phyloP scores from a whole-genome alignment of 805 yeast genomes.

The Saturnispora hagleri region DNA sequence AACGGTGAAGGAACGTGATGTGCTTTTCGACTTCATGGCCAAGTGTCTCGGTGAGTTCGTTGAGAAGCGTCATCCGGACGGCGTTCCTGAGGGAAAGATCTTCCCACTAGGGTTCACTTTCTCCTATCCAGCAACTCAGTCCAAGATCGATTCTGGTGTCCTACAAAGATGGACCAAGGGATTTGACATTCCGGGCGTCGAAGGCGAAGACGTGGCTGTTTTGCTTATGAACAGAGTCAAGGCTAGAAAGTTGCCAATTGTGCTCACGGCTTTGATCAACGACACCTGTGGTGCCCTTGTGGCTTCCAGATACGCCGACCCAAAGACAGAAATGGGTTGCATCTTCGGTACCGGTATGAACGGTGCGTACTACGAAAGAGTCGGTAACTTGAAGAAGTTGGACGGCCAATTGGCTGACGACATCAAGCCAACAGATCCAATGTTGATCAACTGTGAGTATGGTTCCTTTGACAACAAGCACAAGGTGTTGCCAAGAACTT shows the following conservation, averaged over 20 bases:
- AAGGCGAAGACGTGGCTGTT: slow-evolving; percentile 92
- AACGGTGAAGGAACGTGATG: slow-evolving; percentile 65
- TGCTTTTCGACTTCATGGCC: slow-evolving; percentile 85
- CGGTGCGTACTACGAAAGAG: slow-evolving; percentile 89
- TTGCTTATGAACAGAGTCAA: slow-evolving; percentile 72
- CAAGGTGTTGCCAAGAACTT: slow-evolving; percentile 78
- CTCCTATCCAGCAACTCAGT: slow-evolving; percentile 84
- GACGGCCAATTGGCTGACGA: slow-evolving; percentile 64
- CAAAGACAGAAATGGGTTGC: slow-evolving; percentile 88
- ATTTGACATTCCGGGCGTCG: slow-evolving; percentile 89
- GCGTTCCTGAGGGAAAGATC: slow-evolving; percentile 40
- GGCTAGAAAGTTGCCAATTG: slow-evolving; percentile 64
- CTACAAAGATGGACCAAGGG: slow-evolving; percentile 99
- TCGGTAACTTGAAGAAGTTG: slow-evolving; percentile 71
- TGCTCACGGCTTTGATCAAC: slow-evolving; percentile 88
- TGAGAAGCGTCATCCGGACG: slow-evolving; percentile 58
- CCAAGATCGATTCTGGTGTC: slow-evolving; percentile 74
- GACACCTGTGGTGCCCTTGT: slow-evolving; percentile 97
- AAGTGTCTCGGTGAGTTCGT: slow-evolving; percentile 69
- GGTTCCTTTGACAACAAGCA: slow-evolving; percentile 97
- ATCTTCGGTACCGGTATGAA: slow-evolving; percentile 98
- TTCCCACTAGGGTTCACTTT: slow-evolving; percentile 93
- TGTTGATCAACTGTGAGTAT: slow-evolving; percentile 98
- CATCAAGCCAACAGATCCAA: slow-evolving; percentile 55
- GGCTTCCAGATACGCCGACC: slow-evolving; percentile 91